Base-by-base conservation (phyloP, 768 basidiomycete species). In the Leucocoprinus leucothites region DNA sequence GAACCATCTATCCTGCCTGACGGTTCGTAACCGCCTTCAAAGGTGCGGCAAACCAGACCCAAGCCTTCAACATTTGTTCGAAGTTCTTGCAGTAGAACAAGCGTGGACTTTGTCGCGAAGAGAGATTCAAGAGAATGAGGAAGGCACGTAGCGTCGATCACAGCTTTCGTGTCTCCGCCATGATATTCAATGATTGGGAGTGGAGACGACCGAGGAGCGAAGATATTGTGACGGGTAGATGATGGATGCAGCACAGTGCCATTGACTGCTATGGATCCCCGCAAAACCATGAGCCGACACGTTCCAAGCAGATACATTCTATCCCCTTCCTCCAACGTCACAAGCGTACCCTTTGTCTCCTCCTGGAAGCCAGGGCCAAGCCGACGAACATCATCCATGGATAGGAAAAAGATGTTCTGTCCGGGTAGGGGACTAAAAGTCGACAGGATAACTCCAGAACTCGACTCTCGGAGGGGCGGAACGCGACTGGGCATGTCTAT, bases 191-290 rank as follows among this genome's bases (percentile, higher is more conserved):
- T 80, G 57, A 69, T 64, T 0, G 92, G 90, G 4, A 94, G 64
- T 0, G 92, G 90, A n/a, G 90, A 82, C 0, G 86, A 90, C 2
- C 82, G 77, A 0, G 94, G 91, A 0, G 91, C 88, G 63, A 84
- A 95, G 24, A 95, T 73, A 11, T 68, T 70, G 60, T 91, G 75
- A 4, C 61, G 54, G 2, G 52, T 63, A 1, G 61, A 43, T 1
- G 81, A 81, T 6, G 82, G 61, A 0, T 56, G 46, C 7, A 89
- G 63, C 1, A 69, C 71, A 9, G 80, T 75, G 2, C 89, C 89
- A n/a, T 76, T 73, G 0, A 93, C 46, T 2, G 73, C 69, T 49
- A 94, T 58, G 14, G 78, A 69, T 0, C 90, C 89, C 48, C 74
- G 81, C 3, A 94, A 64, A 22, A 94, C 78, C 0, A 76, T 74